A percentile compares a stretch with the other conserved stretches of the same genome.
phyloP scores from a whole-genome alignment of 176 grass and related monocot species.

The Coix lacrymajobi region DNA sequence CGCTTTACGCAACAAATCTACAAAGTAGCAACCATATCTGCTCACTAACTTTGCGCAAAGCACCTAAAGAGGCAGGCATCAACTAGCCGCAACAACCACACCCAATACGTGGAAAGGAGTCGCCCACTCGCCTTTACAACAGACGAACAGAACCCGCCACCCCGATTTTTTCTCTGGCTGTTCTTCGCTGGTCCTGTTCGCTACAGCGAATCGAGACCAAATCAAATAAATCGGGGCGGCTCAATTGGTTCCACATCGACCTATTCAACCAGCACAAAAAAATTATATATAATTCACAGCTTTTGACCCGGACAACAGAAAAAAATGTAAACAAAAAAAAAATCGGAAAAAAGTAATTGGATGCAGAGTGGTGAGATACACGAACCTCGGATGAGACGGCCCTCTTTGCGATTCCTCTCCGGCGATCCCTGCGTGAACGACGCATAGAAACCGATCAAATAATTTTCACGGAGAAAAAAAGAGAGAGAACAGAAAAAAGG shows the following conservation, averaged over 20 bases:
- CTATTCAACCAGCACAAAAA: neutral
- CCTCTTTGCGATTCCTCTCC: conserved; percentile 42
- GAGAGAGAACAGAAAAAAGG: neutral
- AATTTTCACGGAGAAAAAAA: neutral
- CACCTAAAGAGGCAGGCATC: conserved; percentile 19
- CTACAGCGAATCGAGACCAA: neutral
- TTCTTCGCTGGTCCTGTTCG: neutral
- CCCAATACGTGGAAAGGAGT: conserved; percentile 28
- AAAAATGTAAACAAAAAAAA: neutral
- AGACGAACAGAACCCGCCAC: neutral
- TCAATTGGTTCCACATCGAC: neutral
- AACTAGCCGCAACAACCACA: conserved; percentile 9
- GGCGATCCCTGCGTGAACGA: conserved; percentile 44
- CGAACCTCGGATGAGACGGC: conserved; percentile 20
- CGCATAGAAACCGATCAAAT: neutral
- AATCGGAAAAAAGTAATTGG: neutral
- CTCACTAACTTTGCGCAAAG: conserved; percentile 30
- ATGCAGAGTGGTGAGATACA: neutral
- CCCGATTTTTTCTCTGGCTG: neutral
- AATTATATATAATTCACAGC: neutral
- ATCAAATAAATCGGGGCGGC: neutral
- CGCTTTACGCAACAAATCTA: conserved; percentile 48
- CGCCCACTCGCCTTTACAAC: conserved; percentile 24
- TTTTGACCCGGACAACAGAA: neutral
- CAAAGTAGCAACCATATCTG: conserved; percentile 49